Evolutionary conservation across 805 yeast genomes (phyloP), one percentile per base, ranked within the genome.

Genomic region (Scheffersomyces spartinae): DNA sequence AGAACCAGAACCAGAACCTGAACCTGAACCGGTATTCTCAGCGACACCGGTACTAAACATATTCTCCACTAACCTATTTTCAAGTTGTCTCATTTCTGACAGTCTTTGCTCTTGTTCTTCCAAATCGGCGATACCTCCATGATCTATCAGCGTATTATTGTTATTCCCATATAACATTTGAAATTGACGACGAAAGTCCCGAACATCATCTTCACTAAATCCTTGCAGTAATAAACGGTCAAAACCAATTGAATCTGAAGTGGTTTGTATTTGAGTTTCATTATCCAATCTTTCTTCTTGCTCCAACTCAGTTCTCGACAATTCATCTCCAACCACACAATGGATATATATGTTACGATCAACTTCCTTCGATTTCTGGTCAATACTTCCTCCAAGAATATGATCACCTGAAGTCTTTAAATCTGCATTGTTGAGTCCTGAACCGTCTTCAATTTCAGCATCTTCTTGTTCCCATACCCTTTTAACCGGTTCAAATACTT

Each of bases 41-140:
- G 60, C 68, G 27, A 62, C 64, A 27, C 61, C 66, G 26, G 64
- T 64, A 29, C 65, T 65, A 4, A 70, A 80, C 1, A 84, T 78
- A 24, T 77, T 72, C 36, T 84, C 91, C 33, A 84, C 79, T 94
- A 95, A 85, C 29, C 82, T 62, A 37, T 84, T 95, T 44, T 84
- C 95, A 30, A 83, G 47, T 35, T 75, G 76, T 26, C 83, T 47
- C 2, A 75, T 49, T 30, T 66, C 26, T 17, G 43, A 38, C 27
- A 45, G 52, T 10, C 55, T 31, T 15, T 32, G 30, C 27, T 60
- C 81, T 12, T 63, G 68, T 25, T 52, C 64, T 18, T 61, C 61
- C 14, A 52, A 23, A 44, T 61, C 64, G 17, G 39, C 39, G 9
- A 57, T 58, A 13, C 18, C n/a, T 18, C n/a, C 9, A 25, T 45